Evolutionary conservation across 1,284 basidiomycete species (phyloP).

Genomic region (Apiotrichum gracile): DNA sequence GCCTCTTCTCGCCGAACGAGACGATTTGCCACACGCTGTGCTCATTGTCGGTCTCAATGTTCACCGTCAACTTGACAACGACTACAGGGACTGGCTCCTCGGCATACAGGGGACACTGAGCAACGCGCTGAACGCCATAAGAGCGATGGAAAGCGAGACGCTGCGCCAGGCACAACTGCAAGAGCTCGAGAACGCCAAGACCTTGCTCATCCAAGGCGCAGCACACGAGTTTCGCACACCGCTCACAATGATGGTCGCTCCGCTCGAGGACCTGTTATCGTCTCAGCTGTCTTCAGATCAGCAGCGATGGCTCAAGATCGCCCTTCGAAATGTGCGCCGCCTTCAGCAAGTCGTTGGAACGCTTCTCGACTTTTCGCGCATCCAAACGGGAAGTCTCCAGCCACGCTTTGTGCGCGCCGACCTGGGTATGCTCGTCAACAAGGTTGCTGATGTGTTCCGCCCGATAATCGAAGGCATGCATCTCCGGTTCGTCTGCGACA

Average conservation of each 20-base stretch:
- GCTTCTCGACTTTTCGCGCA: slow-evolving; percentile 42
- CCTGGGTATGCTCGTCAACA: slow-evolving; percentile 36
- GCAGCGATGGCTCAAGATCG: slow-evolving; percentile 25
- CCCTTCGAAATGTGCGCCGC: slow-evolving; percentile 36
- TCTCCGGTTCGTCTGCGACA: not conserved
- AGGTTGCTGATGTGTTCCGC: slow-evolving; percentile 46
- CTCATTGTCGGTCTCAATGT: slow-evolving; percentile 47
- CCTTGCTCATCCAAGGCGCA: slow-evolving; percentile 14
- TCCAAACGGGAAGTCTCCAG: slow-evolving; percentile 42
- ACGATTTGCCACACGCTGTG: slow-evolving; percentile 38
- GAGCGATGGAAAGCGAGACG: slow-evolving; percentile 39
- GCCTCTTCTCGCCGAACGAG: slow-evolving; percentile 23
- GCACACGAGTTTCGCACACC: slow-evolving; percentile 46
- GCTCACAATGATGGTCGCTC: slow-evolving; percentile 37
- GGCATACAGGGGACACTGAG: slow-evolving; percentile 33
- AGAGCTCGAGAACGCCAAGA: slow-evolving; percentile 45
- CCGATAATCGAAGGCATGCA: slow-evolving; percentile 24
- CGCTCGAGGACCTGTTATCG: slow-evolving; percentile 30
- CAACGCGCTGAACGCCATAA: slow-evolving; percentile 32
- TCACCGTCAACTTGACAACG: slow-evolving; percentile 35
- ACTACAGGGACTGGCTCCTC: slow-evolving; percentile 39
- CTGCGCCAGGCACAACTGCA: slow-evolving; percentile 36
- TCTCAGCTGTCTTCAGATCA: slow-evolving; percentile 21
- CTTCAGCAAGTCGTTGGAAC: slow-evolving; percentile 40
- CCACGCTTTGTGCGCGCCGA: slow-evolving; percentile 41